A percentile compares a stretch with the other conserved stretches of the same genome.
phyloP scores from a whole-genome alignment of 169 alveolate species.

The Cryptosporidium viatorum region DNA sequence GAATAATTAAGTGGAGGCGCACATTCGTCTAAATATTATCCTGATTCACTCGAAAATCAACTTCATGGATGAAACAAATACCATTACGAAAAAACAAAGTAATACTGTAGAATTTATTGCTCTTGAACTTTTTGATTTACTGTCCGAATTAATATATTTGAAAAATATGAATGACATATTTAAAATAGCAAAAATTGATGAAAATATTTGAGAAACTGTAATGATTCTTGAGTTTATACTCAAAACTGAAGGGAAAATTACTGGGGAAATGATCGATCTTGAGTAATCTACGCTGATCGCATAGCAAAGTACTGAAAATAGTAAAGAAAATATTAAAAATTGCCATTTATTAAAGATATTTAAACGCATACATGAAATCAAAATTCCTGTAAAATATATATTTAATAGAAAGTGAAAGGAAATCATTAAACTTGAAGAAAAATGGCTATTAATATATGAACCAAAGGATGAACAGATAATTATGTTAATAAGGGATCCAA shows the following conservation, averaged over 20 bases:
- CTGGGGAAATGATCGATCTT: conserved; percentile 13
- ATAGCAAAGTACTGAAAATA: conserved; percentile 15
- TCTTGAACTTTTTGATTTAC: background rate
- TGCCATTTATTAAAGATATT: conserved; percentile 4
- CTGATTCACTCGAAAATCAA: background rate
- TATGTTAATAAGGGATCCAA: background rate
- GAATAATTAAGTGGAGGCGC: too few relatives aligned
- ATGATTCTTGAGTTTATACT: conserved; percentile 12
- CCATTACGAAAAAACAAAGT: background rate
- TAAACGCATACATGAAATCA: conserved; percentile 3
- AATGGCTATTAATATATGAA: background rate
- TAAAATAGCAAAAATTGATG: conserved; percentile 14
- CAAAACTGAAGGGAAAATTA: conserved; percentile 14
- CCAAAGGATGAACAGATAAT: background rate
- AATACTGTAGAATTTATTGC: background rate
- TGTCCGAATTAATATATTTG: background rate
- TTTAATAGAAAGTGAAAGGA: conserved; percentile 20
- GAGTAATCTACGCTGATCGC: background rate
- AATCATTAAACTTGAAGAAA: background rate
- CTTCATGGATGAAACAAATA: background rate
- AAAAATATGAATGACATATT: background rate
- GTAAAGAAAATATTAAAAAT: background rate
- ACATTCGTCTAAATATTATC: too few relatives aligned
- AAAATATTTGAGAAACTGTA: conserved; percentile 3
- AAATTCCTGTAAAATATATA: conserved; percentile 6